phyloP scores from a whole-genome alignment of 176 grass and related monocot species.

The Lolium rigidum region DNA sequence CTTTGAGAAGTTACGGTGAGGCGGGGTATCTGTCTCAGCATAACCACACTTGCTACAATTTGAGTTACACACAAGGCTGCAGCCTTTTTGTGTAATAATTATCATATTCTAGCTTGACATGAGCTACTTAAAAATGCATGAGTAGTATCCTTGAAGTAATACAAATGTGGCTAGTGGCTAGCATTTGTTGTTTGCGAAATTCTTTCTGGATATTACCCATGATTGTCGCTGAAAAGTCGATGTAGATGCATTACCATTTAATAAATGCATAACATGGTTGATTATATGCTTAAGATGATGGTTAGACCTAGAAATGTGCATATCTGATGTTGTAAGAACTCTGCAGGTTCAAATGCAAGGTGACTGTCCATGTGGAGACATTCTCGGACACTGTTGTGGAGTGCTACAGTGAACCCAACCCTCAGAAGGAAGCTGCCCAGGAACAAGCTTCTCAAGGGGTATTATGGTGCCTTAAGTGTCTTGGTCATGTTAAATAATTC shows the following conservation, averaged over 20 bases:
- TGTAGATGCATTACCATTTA: neutral
- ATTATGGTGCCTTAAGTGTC: conserved; percentile 61
- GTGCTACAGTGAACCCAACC: conserved; percentile 59
- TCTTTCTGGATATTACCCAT: neutral
- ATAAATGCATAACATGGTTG: neutral
- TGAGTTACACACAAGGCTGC: neutral
- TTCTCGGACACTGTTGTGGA: conserved; percentile 48
- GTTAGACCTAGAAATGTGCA: neutral
- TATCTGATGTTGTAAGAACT: conserved; percentile 5
- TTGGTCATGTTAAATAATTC: conserved; percentile 30
- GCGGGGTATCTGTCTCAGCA: neutral
- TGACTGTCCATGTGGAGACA: conserved; percentile 51
- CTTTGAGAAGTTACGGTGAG: neutral
- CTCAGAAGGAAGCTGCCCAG: conserved; percentile 47
- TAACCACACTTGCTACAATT: neutral
- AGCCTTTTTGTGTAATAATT: no score
- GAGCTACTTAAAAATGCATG: neutral
- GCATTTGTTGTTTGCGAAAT: no score
- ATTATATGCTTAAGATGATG: neutral
- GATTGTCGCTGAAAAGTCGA: neutral
- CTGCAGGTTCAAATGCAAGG: conserved; percentile 73
- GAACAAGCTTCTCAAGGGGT: conserved; percentile 71
- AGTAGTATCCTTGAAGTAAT: neutral
- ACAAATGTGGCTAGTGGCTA: neutral
- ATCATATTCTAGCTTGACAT: neutral